Conservation (phyloP, 2,329 filamentous ascomycete genomes). For the Fusarium sp. region DNA sequence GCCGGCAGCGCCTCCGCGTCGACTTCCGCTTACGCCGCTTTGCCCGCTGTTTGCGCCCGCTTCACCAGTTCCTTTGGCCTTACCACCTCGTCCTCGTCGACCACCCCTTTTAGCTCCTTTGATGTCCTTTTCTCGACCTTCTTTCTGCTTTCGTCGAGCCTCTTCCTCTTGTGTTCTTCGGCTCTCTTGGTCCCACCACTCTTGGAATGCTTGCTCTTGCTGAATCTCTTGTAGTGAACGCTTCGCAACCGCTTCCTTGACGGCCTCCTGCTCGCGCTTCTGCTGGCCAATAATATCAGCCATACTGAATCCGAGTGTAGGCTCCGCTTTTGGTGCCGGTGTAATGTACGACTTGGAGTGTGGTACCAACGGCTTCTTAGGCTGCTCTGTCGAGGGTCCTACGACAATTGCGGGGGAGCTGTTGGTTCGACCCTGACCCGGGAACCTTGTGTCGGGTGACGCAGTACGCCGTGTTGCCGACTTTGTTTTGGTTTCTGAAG, state of each 20-base stretch:
- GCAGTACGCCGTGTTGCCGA: constrained; percentile 62
- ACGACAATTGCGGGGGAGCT: constrained; percentile 49
- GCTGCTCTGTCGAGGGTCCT: constrained; percentile 47
- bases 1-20: constrained; percentile 22
- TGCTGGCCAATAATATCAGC: constrained; percentile 91
- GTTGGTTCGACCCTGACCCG: constrained; percentile 64
- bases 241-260: constrained; percentile 87
- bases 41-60: constrained; percentile 35
- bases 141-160: constrained; percentile 55
- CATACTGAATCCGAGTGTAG: constrained; percentile 78
- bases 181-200: constrained; percentile 95
- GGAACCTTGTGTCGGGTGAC: constrained; percentile 72
- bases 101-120: constrained; percentile 50
- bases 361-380: constrained; percentile 62
- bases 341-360: constrained; percentile 72
- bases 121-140: constrained; percentile 57
- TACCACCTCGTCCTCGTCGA: constrained; percentile 51
- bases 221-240: constrained; percentile 94
- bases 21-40: constrained; percentile 21
- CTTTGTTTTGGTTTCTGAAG: constrained; percentile 56
- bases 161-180: constrained; percentile 75
- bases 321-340: constrained; percentile 70
- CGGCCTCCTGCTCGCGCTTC: constrained; percentile 82
- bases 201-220: constrained; percentile 94
- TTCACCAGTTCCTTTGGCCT: constrained; percentile 42